Conservation (phyloP, 2,329 filamentous ascomycete genomes). For the Tricladium varicosporioides region DNA sequence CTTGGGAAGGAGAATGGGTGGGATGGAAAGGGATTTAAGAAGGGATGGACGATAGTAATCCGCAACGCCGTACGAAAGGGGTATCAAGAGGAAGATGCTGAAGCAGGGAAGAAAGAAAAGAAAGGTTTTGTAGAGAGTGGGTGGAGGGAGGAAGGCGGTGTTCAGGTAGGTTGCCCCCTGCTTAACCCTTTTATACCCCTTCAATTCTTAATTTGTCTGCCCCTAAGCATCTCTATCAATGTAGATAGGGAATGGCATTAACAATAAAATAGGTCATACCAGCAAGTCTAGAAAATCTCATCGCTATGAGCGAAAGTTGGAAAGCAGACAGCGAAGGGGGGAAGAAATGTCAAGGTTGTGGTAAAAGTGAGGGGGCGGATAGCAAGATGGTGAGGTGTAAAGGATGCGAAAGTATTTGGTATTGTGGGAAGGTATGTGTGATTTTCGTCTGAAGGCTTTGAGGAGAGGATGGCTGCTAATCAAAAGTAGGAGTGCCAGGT, state of each 20-base stretch:
- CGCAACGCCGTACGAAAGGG: slow-evolving; percentile 20
- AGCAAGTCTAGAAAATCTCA: slow-evolving; percentile 20
- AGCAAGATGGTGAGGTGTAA: slow-evolving; percentile 25
- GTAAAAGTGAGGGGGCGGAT: slow-evolving; percentile 8
- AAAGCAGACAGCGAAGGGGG: not conserved
- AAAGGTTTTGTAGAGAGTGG: slow-evolving; percentile 24
- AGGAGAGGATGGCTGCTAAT: not conserved
- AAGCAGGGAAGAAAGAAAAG: slow-evolving; percentile 18
- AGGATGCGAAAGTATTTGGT: slow-evolving; percentile 30
- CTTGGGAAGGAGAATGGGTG: not conserved
- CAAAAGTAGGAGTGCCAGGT: slow-evolving; percentile 28
- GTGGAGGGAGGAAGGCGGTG: slow-evolving; percentile 9
- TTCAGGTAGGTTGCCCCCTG: too few relatives aligned
- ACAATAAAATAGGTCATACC: slow-evolving; percentile 24
- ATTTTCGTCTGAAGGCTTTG: not conserved
- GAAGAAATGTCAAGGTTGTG: slow-evolving; percentile 25
- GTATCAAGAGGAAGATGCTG: slow-evolving; percentile 15
- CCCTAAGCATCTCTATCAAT: too few relatives aligned
- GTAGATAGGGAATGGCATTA: not conserved
- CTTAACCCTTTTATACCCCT: too few relatives aligned
- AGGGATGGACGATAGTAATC: slow-evolving; percentile 23
- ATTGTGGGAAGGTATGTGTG: slow-evolving; percentile 30
- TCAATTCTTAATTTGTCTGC: not conserved
- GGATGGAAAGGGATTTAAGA: slow-evolving; percentile 19
- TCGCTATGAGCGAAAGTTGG: slow-evolving; percentile 15